These are phyloP conservation scores for Alternaria ethzedia DNA, from an alignment of 2,329 filamentous ascomycete species.

Conservation along the genomic window DNA sequence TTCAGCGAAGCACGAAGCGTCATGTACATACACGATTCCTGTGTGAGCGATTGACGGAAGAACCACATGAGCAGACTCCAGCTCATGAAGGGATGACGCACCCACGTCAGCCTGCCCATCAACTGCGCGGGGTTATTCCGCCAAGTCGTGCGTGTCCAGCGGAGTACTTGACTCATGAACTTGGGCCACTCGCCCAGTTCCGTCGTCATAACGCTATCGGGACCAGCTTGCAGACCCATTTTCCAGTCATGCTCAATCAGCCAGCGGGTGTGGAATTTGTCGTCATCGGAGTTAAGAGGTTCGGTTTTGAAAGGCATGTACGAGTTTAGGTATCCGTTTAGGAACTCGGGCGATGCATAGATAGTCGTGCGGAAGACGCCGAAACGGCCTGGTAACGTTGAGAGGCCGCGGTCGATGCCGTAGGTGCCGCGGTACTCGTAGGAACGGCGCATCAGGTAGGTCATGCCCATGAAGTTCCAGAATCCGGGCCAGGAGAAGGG, in stretches of 20 bases:
- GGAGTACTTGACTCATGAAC: not conserved
- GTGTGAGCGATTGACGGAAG: not conserved
- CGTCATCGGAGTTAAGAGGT: not conserved
- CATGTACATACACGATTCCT: not conserved
- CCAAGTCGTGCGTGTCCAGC: not conserved
- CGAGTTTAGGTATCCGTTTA: not conserved
- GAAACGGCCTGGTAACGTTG: constrained; percentile 2
- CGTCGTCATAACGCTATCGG: not conserved
- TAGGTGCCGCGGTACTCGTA: constrained; percentile 7
- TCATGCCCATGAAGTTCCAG: not conserved
- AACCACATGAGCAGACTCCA: not conserved
- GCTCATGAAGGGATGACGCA: not conserved
- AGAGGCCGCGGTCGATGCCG: not conserved
- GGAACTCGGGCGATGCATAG: not conserved
- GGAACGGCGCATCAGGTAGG: not conserved
- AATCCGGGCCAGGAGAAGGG: not conserved
- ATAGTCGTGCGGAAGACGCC: not conserved
- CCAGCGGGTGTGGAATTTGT: not conserved
- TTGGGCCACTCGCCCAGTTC: not conserved
- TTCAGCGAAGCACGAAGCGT: not conserved
- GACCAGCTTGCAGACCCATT: not conserved
- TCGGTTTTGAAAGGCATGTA: not conserved
- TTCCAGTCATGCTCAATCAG: not conserved
- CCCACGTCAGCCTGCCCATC: not conserved
- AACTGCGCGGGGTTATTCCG: not conserved